Conservation (phyloP, 2,329 filamentous ascomycete species). For the Pestalotiopsis sp. region DNA sequence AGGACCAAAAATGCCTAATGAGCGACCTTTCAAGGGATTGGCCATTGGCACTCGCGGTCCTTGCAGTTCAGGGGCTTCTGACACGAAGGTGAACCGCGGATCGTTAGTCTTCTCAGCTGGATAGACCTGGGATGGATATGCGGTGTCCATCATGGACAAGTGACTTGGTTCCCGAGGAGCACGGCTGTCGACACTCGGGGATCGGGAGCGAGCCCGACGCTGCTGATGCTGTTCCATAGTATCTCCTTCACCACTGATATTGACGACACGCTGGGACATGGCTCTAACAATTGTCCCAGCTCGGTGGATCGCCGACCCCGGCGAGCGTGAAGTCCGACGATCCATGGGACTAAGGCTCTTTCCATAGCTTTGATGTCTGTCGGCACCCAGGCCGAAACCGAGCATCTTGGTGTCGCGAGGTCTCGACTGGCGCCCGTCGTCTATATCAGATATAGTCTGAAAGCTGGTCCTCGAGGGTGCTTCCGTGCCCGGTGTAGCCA, state of each 20-base stretch:
- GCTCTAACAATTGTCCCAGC: constrained; percentile 76
- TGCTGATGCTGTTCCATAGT: constrained; percentile 73
- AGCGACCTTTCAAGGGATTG: constrained; percentile 86
- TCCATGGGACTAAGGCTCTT: constrained; percentile 53
- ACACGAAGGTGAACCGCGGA: constrained; percentile 28
- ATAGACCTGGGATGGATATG: constrained; percentile 51
- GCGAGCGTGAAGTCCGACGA: constrained; percentile 58
- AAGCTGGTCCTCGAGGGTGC: constrained; percentile 53
- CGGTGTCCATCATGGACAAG: constrained; percentile 44
- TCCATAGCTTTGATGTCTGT: constrained; percentile 58
- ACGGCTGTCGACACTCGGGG: constrained; percentile 51
- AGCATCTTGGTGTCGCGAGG: constrained; percentile 53
- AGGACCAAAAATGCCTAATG: constrained; percentile 80
- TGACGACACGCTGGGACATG: constrained; percentile 97
- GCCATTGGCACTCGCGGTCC: constrained; percentile 40
- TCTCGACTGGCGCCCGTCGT: constrained; percentile 54
- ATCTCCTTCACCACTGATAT: constrained; percentile 91
- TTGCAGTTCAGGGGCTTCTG: constrained; percentile 25
- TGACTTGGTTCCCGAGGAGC: constrained; percentile 46
- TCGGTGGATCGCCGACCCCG: constrained; percentile 62
- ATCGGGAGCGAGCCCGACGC: constrained; percentile 60
- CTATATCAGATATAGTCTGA: constrained; percentile 53
- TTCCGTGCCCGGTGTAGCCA: constrained; percentile 41
- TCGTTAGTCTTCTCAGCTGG: constrained; percentile 46
- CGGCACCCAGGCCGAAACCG: constrained; percentile 59